Base-by-base conservation (phyloP, 768 basidiomycete genomes). In the Tylopilus intermedius region DNA sequence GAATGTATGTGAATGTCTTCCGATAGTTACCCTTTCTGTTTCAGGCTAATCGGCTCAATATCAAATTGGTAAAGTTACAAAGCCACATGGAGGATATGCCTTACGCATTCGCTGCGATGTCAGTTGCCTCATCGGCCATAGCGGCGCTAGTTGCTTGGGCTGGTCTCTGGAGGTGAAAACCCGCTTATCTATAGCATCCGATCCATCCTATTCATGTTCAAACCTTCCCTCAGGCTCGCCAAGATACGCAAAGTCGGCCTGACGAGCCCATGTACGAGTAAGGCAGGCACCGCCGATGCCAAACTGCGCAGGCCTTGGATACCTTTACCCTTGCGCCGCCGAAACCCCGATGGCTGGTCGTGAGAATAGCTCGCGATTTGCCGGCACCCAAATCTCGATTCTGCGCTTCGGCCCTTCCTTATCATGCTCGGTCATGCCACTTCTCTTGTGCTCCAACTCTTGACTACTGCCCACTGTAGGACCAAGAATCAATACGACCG, bases 91-190 rank as follows among this genome's bases (percentile, higher is more conserved):
- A 95, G 65, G 66, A 74, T 6, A 77, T 82, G 55, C 80, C 83
- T 10, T 85, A 83, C 62, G 92, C 88, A 5, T 94, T 94, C 68
- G 78, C 78, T 47, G 73, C 70, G 41, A 80, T 88, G 72, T 80
- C 86, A 15, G 76, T 74, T 22, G 63, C 76, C 14, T 83, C 89
- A 8, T 74, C 81, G 29, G 71, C 76, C 49, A 60, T 86, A 33
- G 84, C 86, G 3, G 62, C 81, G 27, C 54, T 84, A 37, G 80
- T 89, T 46, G 81, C 82, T n/a, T 76, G 77, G 69, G 64, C 74
- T 35, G 90, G 90, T 5, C 72, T 90, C 21, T 79, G 87, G 58
- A 84, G 76, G 76, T 84, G 64, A 49, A 65, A 43, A 32, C 9
- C 33, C 45, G 24, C 43, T 59, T 57, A 50, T 54, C 54, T 50